Evolutionary conservation across 176 grass and related monocot species (phyloP), one percentile per base, ranked within the genome.

Genomic region (Aegilops longissima): DNA sequence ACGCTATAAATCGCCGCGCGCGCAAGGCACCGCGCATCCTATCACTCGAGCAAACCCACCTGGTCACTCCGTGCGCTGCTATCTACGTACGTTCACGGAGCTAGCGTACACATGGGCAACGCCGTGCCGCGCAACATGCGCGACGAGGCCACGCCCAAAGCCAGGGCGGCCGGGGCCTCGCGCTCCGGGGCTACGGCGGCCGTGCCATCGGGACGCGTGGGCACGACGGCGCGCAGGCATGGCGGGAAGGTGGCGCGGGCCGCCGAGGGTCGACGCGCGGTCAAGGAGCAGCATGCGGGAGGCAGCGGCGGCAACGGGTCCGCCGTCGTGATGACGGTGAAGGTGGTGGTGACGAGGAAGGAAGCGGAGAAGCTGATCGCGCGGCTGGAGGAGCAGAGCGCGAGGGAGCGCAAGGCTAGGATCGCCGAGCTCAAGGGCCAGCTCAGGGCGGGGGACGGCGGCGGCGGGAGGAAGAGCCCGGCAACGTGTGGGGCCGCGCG

Each of bases 331-430:
- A 85, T 74, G 27, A 89, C 81, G 52, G 81, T 94, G 81, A 91
- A 87, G 92, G 70, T 89, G 30, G 73, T 94, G 84, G 31, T 94
- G 84, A 85, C 13, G 66, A 91, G 88, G 77, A 82, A 75, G 71
- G 89, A 94, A 31, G 89, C 89, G 24, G 89, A 86, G 66, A 61
- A 64, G 87, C 80, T 94, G 76, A 69, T 94, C 33, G 78, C 84
- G 65, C 34, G 67, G 81, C 87, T 91, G 36, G 54, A 71, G 18
- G 83, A 84, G 73, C 65, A 75, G 68, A 10, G 6, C 70, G 52
- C 70, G 29, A 52, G 17, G 69, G 27, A 56, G 65, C 77, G 84
- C 54, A 84, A 82, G 85, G 68, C 78, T 4, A 88, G 81, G 85
- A 87, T 90, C 77, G 71, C 81, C 20, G 73, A 62, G 58, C 54